Base-by-base conservation (phyloP, 192 early-diverging fungal genomes). In the Entomortierella chlamydospora region DNA sequence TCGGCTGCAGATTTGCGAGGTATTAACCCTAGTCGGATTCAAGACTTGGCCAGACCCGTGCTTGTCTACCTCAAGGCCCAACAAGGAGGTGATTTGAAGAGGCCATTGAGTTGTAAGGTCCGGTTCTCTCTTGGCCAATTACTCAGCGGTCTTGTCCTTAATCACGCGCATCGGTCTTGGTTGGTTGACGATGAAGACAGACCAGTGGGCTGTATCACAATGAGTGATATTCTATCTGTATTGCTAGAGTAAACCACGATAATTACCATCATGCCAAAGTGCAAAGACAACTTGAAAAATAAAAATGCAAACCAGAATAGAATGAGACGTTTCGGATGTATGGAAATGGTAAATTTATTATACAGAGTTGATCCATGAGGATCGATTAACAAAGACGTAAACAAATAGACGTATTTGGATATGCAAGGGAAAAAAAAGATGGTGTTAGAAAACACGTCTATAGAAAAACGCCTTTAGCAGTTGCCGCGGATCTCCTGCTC, bases 401-500 rank as follows among this genome's bases (percentile, higher is more conserved):
- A 13, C n/a, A 17, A 41, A 17, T 15, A 28, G 2, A n/a, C n/a
- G n/a, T n/a, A n/a, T n/a, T n/a, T 37, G 34, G 34, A 37, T 37
- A 37, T 37, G 34, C 34, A 37, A 37, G 4, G 10, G 10, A 37
- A 10, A 37, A 4, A 7, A 7, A 10, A 10, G 4, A 10, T 37
- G 34, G 4, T 37, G 34, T 37, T 37, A 10, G 10, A 7, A n/a
- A n/a, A n/a, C n/a, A n/a, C n/a, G n/a, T n/a, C n/a, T n/a, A n/a
- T n/a, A n/a, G n/a, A n/a, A n/a, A n/a, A n/a, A 28, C 2, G 0
- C 20, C 2, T 71, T 72, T 81, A 84, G 68, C 94, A 85, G 59
- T 95, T 95, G 50, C 97, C 97, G 56, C 97, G 92, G 62, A 91
- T 86, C 4, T 87, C 94, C 84, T 99, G 97, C 87, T 99, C 97